Evolutionary conservation across 192 early-diverging fungal genomes (phyloP), one percentile per base, ranked within the genome.

Genomic region (Martensiomyces pterosporus): DNA sequence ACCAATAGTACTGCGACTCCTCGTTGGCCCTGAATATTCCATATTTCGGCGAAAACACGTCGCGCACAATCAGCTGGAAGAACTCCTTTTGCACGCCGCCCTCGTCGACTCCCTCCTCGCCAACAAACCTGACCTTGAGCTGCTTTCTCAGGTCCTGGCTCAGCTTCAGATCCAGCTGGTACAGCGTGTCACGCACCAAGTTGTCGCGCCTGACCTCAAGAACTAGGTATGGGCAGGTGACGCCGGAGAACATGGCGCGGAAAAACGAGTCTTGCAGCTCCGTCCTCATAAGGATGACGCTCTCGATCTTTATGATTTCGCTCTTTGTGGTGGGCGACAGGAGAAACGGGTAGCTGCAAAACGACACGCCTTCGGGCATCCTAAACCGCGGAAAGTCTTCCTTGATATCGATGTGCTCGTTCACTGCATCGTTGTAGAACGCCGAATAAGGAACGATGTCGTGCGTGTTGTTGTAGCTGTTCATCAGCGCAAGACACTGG

Each of bases 21-120:
- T 93, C 89, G 52, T 93, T 87, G 35, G 78, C 88, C 21, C 58
- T 73, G 61, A 90, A 93, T 64, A 85, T 85, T 12, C 82, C 91
- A 60, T 90, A 96, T 54, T 88, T 83, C 8, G 78, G 75, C 50
- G 89, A 86, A 68, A 93, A 92, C 17, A 96, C 76, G 26, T 94
- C 89, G 44, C 89, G 79, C 34, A 94, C 87, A 13, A 94, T 82
- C 19, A 94, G 77, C 43, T 90, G 84, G 52, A 96, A 93, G 73
- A 92, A 96, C 72, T 96, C 93, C 55, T 94, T 94, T 45, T 90
- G 89, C 23, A 96, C 86, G 9, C 93, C 93, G 38, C 93, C 93
- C 49, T 91, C 90, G 54, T 94, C 92, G 10, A 96, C 85, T 19
- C 89, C 93, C 52, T 94, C 92, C 49, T 94, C 93, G 19, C 90